Conservation (phyloP, 2,329 filamentous ascomycete genomes). For the Chalaropsis thielavioides region DNA sequence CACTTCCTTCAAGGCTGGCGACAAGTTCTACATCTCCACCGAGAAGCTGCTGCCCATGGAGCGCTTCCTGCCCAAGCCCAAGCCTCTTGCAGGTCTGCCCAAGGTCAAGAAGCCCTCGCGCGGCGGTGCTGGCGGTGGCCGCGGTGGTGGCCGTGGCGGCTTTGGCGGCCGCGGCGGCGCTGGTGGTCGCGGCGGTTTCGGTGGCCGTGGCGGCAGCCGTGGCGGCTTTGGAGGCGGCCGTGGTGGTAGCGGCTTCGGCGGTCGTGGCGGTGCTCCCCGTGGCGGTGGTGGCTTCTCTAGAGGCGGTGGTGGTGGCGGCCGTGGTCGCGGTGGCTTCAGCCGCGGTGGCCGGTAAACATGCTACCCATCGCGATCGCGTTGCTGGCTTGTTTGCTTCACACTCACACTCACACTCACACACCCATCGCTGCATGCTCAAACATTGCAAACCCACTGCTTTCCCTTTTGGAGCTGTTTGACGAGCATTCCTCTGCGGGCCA, state of each 20-base stretch:
- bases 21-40: conserved; percentile 91
- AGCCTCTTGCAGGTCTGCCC: conserved; percentile 45
- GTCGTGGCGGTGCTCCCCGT: conserved; percentile 10
- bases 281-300: conserved; percentile 11
- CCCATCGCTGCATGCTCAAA: neutral
- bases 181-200: conserved; percentile 30
- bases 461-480: neutral
- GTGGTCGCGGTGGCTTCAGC: conserved; percentile 22
- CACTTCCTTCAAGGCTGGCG: conserved; percentile 83
- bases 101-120: conserved; percentile 43
- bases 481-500: neutral
- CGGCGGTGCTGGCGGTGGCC: conserved; percentile 34
- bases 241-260: conserved; percentile 24
- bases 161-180: conserved; percentile 29
- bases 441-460: neutral
- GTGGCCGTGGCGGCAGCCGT: conserved; percentile 24
- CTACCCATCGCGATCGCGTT: neutral
- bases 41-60: conserved; percentile 93
- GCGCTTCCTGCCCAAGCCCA: conserved; percentile 92
- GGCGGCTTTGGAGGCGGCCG: conserved; percentile 26
- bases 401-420: neutral
- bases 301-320: conserved; percentile 22
- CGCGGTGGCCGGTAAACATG: conserved; percentile 16
- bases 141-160: conserved; percentile 25
- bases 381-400: neutral